phyloP scores from a whole-genome alignment of 768 basidiomycete species.

The Suillus alpinus region DNA sequence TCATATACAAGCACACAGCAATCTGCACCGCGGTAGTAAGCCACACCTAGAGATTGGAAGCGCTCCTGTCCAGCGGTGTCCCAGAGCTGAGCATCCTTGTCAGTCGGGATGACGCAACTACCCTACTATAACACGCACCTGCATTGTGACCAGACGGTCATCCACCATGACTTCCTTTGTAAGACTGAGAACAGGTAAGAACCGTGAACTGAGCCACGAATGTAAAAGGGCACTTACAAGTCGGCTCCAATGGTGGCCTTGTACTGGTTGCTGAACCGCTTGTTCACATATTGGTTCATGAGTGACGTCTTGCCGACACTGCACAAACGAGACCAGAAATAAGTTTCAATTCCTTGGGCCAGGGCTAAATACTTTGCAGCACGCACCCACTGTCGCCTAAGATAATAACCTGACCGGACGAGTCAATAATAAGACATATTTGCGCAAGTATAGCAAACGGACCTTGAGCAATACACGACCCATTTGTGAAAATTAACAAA shows the following conservation, averaged over 20 bases:
- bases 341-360: constrained; percentile 8
- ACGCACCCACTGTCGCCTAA: constrained; percentile 95
- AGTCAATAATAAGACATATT: constrained; percentile 8
- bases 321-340: constrained; percentile 5
- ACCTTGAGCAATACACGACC: constrained; percentile 89
- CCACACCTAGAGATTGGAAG: constrained; percentile 98
- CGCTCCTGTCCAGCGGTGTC: constrained; percentile 99
- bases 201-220: constrained; percentile 11
- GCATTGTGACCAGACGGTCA: constrained; percentile 97
- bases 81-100: constrained; percentile 71
- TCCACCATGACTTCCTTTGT: constrained; percentile 99
- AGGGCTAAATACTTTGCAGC: constrained; percentile 6
- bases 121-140: constrained; percentile 49
- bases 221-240: constrained; percentile 59
- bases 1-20: constrained; percentile 99
- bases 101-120: constrained; percentile 6
- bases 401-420: constrained; percentile 81
- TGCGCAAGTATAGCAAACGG: constrained; percentile 2
- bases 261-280: constrained; percentile 99
- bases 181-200: constrained; percentile 51
- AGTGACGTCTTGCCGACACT: constrained; percentile 99
- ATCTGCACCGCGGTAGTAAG: constrained; percentile 98
- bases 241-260: constrained; percentile 98
- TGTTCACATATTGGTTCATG: constrained; percentile 99
- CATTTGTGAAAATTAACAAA: constrained; percentile 39